Percentiles rank a stretch among this genome's conserved stretches.
phyloP scores from a whole-genome alignment of 2,329 filamentous ascomycete genomes.

The Onygenales sp. region DNA sequence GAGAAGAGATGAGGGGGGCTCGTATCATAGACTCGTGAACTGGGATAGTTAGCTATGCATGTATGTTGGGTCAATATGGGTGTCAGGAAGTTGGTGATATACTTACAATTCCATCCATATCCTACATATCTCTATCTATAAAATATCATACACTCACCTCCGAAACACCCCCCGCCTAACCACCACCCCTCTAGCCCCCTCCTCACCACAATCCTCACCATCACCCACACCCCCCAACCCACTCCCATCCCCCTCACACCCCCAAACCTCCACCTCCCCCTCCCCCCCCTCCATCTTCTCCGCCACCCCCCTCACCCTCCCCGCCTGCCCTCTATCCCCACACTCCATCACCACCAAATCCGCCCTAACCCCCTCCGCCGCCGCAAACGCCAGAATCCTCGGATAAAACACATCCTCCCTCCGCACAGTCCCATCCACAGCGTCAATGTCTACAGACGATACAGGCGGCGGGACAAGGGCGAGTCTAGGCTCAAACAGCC shows the following conservation, averaged over 20 bases:
- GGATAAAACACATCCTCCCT: slow-evolving; percentile 29
- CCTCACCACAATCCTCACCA: neutral
- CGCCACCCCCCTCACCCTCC: slow-evolving; percentile 17
- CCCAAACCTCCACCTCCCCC: slow-evolving; percentile 11
- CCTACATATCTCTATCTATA: too few species aligned
- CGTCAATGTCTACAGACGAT: neutral
- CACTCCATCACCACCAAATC: slow-evolving; percentile 28
- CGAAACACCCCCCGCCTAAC: neutral
- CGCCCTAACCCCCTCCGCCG: slow-evolving; percentile 13
- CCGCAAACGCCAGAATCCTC: slow-evolving; percentile 20
- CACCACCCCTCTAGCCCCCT: neutral
- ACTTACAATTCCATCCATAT: too few species aligned
- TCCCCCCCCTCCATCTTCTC: neutral
- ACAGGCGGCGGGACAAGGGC: slow-evolving; percentile 59
- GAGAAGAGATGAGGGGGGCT: too few species aligned
- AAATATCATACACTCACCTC: too few species aligned
- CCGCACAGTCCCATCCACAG: neutral
- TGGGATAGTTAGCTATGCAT: too few species aligned
- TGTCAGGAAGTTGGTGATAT: too few species aligned
- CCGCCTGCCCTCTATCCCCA: slow-evolving; percentile 24
- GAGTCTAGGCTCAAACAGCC: slow-evolving; percentile 67
- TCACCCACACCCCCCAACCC: slow-evolving; percentile 4
- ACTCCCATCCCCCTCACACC: slow-evolving; percentile 6
- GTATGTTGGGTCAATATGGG: too few species aligned
- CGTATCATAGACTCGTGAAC: too few species aligned